Base-by-base conservation (phyloP, 768 basidiomycete species). In the Coprinellus micaceus region DNA sequence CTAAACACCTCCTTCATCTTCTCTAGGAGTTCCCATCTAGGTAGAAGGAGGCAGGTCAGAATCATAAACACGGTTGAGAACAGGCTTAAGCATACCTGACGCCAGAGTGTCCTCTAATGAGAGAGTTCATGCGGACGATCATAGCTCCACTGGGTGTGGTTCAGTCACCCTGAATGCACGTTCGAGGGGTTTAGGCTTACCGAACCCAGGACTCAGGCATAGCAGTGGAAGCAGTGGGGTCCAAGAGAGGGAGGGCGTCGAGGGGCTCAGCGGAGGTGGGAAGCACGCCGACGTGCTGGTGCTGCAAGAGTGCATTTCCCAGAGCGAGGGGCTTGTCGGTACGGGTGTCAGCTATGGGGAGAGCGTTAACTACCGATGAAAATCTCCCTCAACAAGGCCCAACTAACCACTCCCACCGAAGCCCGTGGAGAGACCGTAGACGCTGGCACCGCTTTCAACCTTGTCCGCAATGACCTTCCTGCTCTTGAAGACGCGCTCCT, bases 131-230 rank as follows among this genome's bases (percentile, higher is more conserved):
- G 60, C 90, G 83, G 59, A 92, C 78, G 24, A 89, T 69, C 61
- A 91, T 90, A 0, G 89, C 88, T 36, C 85, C 89, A 25, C 86
- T 84, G 28, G 72, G 70, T 13, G 46, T 33, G 22, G 28, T 4
- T 68, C 74, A 74, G 19, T 72, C 60, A 57, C 73, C 70, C 67
- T 19, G 68, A 63, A 44, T 40, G 25, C 28, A 3, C 62, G 69
- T 73, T 63, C 17, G 53, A 60, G 19, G 63, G n/a, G 28, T 45
- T 13, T 12, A 56, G 56, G 65, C 66, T 50, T 59, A 77, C 76
- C 91, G 82, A 45, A 93, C 91, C 89, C 93, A 94, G 2, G 91
- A 75, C 59, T 89, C 86, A 2, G 92, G 92, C 89, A 94, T 93
- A 51, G 76, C 82, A 29, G 83, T 83, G 11, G 86, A 82, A 36